Conservation (phyloP, 805 yeast genomes). For the Cyberlindnera maritima region DNA sequence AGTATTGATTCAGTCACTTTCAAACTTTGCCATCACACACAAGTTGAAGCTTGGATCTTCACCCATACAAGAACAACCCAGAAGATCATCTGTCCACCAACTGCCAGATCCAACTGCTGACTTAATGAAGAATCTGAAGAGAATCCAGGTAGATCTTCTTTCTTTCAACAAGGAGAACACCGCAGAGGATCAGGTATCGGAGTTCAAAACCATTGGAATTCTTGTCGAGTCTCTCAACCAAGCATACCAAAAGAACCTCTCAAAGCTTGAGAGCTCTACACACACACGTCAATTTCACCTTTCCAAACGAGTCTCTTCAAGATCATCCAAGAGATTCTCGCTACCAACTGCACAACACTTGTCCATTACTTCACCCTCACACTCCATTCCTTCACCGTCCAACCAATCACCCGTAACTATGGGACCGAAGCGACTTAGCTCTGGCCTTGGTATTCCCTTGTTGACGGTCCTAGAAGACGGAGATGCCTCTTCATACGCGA, state of each 20-base stretch:
- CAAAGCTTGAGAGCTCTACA: conserved; percentile 9
- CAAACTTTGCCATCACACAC: background rate
- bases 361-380: conserved; percentile 8
- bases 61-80: background rate
- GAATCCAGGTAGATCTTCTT: conserved; percentile 10
- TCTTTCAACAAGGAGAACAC: conserved; percentile 8
- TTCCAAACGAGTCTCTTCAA: conserved; percentile 10
- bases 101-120: conserved; percentile 11
- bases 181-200: conserved; percentile 9
- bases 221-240: conserved; percentile 10
- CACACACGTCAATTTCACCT: conserved; percentile 14
- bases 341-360: conserved; percentile 17
- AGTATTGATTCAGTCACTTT: conserved; percentile 7
- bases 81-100: background rate
- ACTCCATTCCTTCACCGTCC: conserved; percentile 14
- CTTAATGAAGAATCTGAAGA: conserved; percentile 10
- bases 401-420: conserved; percentile 2
- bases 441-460: conserved; percentile 28
- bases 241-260: conserved; percentile 10
- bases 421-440: conserved; percentile 25
- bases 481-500: background rate
- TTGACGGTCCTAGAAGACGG: conserved; percentile 28
- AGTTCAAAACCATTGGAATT: conserved; percentile 15
- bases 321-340: conserved; percentile 23
- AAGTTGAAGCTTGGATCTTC: conserved; percentile 4